Percentiles rank a stretch among this genome's conserved stretches.
Conservation (phyloP, 257 asterid genomes). For the Galeopsis tetrahit region DNA sequence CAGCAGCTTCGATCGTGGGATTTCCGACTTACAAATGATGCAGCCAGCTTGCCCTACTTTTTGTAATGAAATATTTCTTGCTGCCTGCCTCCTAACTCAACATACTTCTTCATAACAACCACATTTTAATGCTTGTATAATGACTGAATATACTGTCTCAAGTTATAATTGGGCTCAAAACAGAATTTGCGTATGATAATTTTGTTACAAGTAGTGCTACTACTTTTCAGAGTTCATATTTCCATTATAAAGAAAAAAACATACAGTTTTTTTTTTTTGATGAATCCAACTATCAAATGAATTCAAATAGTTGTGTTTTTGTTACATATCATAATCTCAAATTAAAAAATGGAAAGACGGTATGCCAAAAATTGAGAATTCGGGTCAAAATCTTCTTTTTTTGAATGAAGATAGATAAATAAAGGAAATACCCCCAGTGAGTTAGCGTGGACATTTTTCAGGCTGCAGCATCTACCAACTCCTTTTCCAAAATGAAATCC, state of each 20-base stretch:
- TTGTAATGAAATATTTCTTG: background rate
- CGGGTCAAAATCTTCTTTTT: background rate
- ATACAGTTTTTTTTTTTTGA: no score
- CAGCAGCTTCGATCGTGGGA: background rate
- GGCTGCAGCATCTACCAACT: slow-evolving; percentile 33
- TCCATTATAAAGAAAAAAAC: no score
- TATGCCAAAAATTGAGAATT: background rate
- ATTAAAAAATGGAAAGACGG: background rate
- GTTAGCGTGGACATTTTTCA: slow-evolving; percentile 22
- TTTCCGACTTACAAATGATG: background rate
- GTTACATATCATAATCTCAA: background rate
- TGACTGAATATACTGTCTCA: no score
- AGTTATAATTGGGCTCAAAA: no score
- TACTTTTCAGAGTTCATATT: no score
- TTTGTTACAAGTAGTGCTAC: no score
- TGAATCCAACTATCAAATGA: background rate
- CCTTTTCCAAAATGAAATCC: slow-evolving; percentile 75
- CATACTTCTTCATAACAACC: background rate
- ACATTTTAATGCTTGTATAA: no score
- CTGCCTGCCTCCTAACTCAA: background rate
- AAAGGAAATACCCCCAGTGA: background rate
- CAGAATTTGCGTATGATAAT: no score
- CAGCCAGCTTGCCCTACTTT: background rate
- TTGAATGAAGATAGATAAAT: background rate
- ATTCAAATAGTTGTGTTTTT: background rate